Evolutionary conservation across 2,329 filamentous ascomycete species (phyloP).

Genomic region (Sarocladiaceae sp.): DNA sequence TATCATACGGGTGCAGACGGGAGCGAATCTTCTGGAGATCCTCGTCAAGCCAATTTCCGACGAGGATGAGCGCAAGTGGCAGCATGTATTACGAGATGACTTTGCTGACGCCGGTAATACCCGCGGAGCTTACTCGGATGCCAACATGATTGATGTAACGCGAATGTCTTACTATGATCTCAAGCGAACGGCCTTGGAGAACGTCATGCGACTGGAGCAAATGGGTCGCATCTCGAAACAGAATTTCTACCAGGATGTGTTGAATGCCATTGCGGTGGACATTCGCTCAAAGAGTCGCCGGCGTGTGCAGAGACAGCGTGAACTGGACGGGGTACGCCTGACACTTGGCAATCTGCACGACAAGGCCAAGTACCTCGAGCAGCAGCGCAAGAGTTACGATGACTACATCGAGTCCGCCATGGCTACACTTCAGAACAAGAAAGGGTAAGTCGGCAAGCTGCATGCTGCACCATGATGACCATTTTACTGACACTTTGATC

Average conservation of each 20-base stretch:
- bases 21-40: conserved; percentile 88
- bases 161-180: conserved; percentile 85
- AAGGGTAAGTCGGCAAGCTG: conserved; percentile 60
- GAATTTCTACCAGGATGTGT: conserved; percentile 95
- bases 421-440: conserved; percentile 93
- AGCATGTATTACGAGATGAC: conserved; percentile 73
- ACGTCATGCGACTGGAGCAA: conserved; percentile 83
- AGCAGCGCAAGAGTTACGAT: conserved; percentile 95
- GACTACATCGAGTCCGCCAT: conserved; percentile 99
- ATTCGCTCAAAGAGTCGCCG: conserved; percentile 96
- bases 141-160: conserved; percentile 82
- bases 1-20: conserved; percentile 94
- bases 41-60: conserved; percentile 80
- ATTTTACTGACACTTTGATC: conserved; percentile 1
- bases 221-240: conserved; percentile 80
- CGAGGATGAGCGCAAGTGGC: conserved; percentile 89
- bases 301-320: conserved; percentile 82
- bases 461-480: background rate
- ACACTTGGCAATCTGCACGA: conserved; percentile 72
- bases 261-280: conserved; percentile 93
- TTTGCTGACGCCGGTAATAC: conserved; percentile 60
- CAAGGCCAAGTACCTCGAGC: conserved; percentile 87
- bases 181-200: conserved; percentile 88
- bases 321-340: conserved; percentile 75
- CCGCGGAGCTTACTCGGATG: conserved; percentile 82